These are phyloP conservation scores for Chenopodium suecicum DNA, from an alignment of 148 eudicot genomes.

Conservation along the genomic window DNA sequence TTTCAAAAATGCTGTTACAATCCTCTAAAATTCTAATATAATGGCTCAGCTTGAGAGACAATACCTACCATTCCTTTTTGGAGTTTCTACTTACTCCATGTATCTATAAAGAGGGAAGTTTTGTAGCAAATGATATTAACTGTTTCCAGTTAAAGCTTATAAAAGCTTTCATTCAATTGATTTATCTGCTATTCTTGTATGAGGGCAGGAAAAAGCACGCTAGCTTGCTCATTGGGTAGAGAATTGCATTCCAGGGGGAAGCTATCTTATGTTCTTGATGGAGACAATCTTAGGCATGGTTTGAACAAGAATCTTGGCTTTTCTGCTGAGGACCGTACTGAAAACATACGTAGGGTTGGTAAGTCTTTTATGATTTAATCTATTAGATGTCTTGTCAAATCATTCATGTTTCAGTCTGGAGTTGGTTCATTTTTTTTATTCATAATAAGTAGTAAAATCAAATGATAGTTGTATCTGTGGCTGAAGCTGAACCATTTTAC, in stretches of 20 bases:
- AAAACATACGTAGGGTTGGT: conserved; percentile 96
- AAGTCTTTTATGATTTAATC: conserved; percentile 24
- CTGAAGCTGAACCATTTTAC: not conserved
- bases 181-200: not conserved
- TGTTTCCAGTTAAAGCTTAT: not conserved
- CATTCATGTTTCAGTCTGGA: not conserved
- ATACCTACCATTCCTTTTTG: not conserved
- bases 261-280: conserved; percentile 84
- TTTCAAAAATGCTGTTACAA: not conserved
- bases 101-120: not conserved
- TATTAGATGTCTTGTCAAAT: no score
- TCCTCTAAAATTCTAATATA: not conserved
- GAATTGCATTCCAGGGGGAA: conserved; percentile 81
- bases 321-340: conserved; percentile 73
- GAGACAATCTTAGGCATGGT: conserved; percentile 93
- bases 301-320: conserved; percentile 86
- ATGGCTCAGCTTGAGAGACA: not conserved
- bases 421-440: not conserved
- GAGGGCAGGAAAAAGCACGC: conserved; percentile 81
- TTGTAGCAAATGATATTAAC: not conserved
- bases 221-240: conserved; percentile 76
- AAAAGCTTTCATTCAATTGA: conserved; percentile 8
- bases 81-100: not conserved
- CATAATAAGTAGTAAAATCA: not conserved
- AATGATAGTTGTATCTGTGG: not conserved